phyloP scores from a whole-genome alignment of 2,329 filamentous ascomycete species.

The Elsinoe necatrix region DNA sequence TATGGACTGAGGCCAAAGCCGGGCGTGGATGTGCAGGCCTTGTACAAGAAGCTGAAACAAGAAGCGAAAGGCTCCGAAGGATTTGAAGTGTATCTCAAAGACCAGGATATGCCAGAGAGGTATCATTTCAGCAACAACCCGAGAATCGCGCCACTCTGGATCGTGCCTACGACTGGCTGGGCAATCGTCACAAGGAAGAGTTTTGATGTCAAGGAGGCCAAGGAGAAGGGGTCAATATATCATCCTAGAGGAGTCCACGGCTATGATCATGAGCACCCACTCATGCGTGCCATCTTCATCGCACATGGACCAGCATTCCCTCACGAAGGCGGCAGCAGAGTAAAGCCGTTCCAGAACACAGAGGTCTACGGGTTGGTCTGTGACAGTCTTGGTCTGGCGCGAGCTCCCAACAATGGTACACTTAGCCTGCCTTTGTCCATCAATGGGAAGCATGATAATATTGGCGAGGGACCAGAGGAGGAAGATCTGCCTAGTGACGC shows the following conservation, averaged over 20 bases:
- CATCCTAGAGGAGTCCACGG: constrained; percentile 80
- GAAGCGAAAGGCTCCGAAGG: constrained; percentile 53
- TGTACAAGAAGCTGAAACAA: constrained; percentile 55
- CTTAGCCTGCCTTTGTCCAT: constrained; percentile 61
- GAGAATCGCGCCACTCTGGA: constrained; percentile 90
- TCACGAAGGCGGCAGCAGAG: constrained; percentile 67
- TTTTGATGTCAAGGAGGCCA: constrained; percentile 62
- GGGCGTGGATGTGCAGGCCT: constrained; percentile 51
- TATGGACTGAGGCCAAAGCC: constrained; percentile 78
- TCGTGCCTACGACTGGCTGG: constrained; percentile 87
- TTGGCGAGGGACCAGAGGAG: constrained; percentile 30
- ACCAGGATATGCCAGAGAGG: constrained; percentile 79
- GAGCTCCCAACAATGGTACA: constrained; percentile 80
- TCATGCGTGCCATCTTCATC: constrained; percentile 95
- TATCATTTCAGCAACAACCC: constrained; percentile 86
- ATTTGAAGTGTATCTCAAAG: constrained; percentile 79
- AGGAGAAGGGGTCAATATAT: constrained; percentile 58
- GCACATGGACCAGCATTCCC: constrained; percentile 88
- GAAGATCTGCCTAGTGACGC: constrained; percentile 23
- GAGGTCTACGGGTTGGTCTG: constrained; percentile 94
- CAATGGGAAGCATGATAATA: constrained; percentile 48
- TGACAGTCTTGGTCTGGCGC: constrained; percentile 68
- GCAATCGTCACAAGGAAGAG: constrained; percentile 75
- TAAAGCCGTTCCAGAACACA: constrained; percentile 83
- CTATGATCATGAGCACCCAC: constrained; percentile 86